These are phyloP conservation scores for Cladophialophora psammophila DNA, from an alignment of 2,329 filamentous ascomycete species.

Conservation along the genomic window DNA sequence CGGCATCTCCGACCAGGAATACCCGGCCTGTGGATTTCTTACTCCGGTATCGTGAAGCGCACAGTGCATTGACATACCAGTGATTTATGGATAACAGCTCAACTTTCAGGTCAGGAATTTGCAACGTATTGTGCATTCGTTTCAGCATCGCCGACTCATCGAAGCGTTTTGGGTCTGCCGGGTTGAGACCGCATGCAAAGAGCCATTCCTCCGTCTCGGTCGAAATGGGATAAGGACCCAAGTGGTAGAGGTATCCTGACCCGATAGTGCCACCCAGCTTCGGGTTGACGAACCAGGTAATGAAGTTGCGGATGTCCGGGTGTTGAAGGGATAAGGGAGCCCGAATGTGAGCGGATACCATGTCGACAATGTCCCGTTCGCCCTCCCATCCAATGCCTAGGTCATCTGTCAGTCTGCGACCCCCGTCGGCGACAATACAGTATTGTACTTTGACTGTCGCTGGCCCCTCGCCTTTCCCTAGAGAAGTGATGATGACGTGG, in stretches of 20 bases:
- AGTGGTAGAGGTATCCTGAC: slow-evolving; percentile 47
- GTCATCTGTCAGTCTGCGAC: slow-evolving; percentile 43
- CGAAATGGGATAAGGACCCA: slow-evolving; percentile 45
- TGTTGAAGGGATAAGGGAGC: slow-evolving; percentile 42
- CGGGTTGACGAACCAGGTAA: slow-evolving; percentile 49
- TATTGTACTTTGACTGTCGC: slow-evolving; percentile 41
- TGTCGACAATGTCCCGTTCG: slow-evolving; percentile 45
- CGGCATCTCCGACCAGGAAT: slow-evolving; percentile 48
- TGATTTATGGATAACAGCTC: slow-evolving; percentile 46
- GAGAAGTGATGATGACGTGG: slow-evolving; percentile 39
- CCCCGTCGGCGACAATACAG: slow-evolving; percentile 47
- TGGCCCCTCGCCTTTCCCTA: slow-evolving; percentile 16
- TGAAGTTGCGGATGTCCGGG: slow-evolving; percentile 44
- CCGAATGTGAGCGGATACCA: slow-evolving; percentile 47
- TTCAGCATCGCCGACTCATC: slow-evolving; percentile 40
- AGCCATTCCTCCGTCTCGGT: slow-evolving; percentile 46
- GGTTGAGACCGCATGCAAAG: slow-evolving; percentile 42
- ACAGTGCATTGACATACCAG: slow-evolving; percentile 45
- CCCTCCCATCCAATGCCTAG: slow-evolving; percentile 45
- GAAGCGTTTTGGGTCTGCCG: slow-evolving; percentile 41
- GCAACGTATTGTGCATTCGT: slow-evolving; percentile 42
- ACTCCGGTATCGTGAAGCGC: slow-evolving; percentile 42
- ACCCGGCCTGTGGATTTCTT: slow-evolving; percentile 35
- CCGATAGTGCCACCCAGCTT: slow-evolving; percentile 45
- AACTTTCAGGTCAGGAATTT: slow-evolving; percentile 43